Evolutionary conservation across 1,284 basidiomycete genomes (phyloP).

Genomic region (Sporisorium scitamineum): DNA sequence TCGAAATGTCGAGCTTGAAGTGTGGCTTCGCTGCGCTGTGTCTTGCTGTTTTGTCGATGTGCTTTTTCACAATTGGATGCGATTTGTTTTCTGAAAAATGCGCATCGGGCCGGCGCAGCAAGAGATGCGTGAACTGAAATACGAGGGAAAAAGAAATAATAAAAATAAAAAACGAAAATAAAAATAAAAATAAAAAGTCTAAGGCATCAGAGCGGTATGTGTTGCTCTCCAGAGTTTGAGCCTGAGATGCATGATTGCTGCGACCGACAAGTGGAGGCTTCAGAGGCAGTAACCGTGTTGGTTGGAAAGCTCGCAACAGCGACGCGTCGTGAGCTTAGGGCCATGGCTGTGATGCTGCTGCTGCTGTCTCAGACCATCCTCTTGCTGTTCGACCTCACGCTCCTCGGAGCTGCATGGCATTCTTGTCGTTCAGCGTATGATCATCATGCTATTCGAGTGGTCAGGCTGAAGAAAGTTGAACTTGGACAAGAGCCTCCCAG

Average conservation of each 20-base stretch:
- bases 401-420: too few relatives aligned
- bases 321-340: constrained; percentile 4
- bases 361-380: background rate
- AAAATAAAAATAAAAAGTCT: background rate
- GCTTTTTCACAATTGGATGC: background rate
- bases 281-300: background rate
- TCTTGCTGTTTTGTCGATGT: background rate
- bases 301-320: background rate
- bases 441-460: too few relatives aligned
- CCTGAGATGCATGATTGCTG: background rate
- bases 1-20: too few relatives aligned
- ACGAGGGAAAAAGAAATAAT: too few relatives aligned
- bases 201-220: constrained; percentile 5
- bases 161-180: background rate
- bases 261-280: constrained; percentile 15
- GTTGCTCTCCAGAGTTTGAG: constrained; percentile 15
- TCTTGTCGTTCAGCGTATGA: too few relatives aligned
- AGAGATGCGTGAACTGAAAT: too few relatives aligned
- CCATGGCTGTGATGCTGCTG: background rate
- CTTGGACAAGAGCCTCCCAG: background rate
- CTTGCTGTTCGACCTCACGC: background rate
- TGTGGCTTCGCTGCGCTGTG: too few relatives aligned
- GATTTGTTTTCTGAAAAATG: background rate
- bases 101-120: background rate
- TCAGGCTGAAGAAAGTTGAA: too few relatives aligned